phyloP scores from a whole-genome alignment of 768 basidiomycete species.

The Termitomyces bulborhizus region DNA sequence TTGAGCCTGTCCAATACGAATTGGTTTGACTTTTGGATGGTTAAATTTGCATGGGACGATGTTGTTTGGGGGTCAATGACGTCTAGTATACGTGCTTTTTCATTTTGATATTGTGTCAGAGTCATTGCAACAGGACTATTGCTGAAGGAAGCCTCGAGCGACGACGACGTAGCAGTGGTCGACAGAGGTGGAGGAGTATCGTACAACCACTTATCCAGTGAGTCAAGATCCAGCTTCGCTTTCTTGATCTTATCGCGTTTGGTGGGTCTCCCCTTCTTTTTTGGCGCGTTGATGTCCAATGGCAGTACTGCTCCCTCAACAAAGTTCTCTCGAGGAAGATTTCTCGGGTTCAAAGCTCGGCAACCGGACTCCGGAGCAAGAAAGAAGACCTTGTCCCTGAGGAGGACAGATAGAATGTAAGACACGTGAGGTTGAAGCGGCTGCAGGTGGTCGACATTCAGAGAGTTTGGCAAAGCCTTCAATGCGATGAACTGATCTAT shows the following conservation, averaged over 20 bases:
- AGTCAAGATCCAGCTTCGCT: slow-evolving; percentile 41
- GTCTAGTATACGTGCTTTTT: slow-evolving; percentile 35
- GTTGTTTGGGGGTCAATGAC: slow-evolving; percentile 19
- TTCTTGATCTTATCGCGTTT: slow-evolving; percentile 54
- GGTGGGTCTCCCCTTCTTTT: slow-evolving; percentile 60
- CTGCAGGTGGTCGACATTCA: slow-evolving; percentile 33
- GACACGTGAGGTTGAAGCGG: slow-evolving; percentile 46
- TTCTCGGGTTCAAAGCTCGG: slow-evolving; percentile 52
- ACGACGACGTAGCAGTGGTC: background rate
- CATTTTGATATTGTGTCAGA: slow-evolving; percentile 30
- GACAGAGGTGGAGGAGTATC: slow-evolving; percentile 17
- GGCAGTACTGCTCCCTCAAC: slow-evolving; percentile 25
- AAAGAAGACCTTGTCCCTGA: slow-evolving; percentile 47
- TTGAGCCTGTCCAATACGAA: slow-evolving; percentile 47
- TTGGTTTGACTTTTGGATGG: slow-evolving; percentile 39
- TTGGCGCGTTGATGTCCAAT: slow-evolving; percentile 22
- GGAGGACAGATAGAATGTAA: slow-evolving; percentile 43
- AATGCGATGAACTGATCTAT: slow-evolving; percentile 56
- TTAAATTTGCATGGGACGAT: slow-evolving; percentile 17
- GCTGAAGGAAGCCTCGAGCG: background rate
- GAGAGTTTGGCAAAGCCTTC: slow-evolving; percentile 36
- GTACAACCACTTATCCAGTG: slow-evolving; percentile 45
- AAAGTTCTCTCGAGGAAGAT: slow-evolving; percentile 64
- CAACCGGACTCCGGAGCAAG: slow-evolving; percentile 50
- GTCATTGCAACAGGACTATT: background rate